A percentile compares a stretch with the other conserved stretches of the same genome.
phyloP scores from a whole-genome alignment of 345 rosid species.

The Pseudoturritis turrita region DNA sequence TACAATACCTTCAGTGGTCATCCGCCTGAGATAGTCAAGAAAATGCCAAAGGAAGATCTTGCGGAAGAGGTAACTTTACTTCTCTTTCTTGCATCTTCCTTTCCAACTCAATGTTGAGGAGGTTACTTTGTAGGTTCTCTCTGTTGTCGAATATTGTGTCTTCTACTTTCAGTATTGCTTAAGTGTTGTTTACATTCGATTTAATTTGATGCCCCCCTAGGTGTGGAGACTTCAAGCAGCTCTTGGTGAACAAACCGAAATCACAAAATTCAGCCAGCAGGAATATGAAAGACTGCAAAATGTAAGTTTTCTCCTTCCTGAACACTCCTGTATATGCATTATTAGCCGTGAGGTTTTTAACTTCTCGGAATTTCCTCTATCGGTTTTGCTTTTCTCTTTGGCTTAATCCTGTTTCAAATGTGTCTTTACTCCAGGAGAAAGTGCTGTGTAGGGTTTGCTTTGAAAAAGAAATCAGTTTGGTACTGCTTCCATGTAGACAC shows the following conservation, averaged over 20 bases:
- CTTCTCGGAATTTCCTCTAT: neutral
- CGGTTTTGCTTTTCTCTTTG: neutral
- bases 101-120: neutral
- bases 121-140: neutral
- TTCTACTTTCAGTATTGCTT: neutral
- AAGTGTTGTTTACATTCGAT: neutral
- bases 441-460: conserved; percentile 96
- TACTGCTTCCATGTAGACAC: conserved; percentile 94
- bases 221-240: conserved; percentile 99
- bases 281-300: conserved; percentile 95
- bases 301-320: conserved; percentile 31
- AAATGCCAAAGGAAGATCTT: conserved; percentile 95
- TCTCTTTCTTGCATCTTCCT: conserved; percentile 3
- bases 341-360: neutral
- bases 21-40: conserved; percentile 91
- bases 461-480: conserved; percentile 78
- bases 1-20: conserved; percentile 93
- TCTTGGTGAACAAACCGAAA: conserved; percentile 93
- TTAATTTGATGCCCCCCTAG: conserved; percentile 33
- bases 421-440: conserved; percentile 61
- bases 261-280: conserved; percentile 83
- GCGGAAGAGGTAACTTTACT: conserved; percentile 75
- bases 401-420: neutral
- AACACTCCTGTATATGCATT: neutral
- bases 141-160: neutral